Conservation (phyloP, 805 yeast genomes). For the Saccharomyces mikatae region DNA sequence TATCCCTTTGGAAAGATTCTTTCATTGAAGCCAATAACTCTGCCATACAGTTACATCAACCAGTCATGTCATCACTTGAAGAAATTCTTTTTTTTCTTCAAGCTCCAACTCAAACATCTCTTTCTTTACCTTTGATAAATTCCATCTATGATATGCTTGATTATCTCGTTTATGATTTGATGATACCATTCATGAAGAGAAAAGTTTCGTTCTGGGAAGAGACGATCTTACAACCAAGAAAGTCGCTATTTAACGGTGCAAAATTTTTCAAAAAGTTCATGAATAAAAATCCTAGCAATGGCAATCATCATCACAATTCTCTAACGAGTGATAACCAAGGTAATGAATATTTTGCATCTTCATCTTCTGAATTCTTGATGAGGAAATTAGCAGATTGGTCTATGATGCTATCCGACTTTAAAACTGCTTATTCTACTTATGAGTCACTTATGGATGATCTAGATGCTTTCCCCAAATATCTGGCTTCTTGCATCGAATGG, state of each 20-base stretch:
- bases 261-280: conserved; percentile 42
- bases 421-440: conserved; percentile 73
- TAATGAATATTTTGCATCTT: conserved; percentile 52
- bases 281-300: conserved; percentile 10
- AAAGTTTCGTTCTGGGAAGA: conserved; percentile 83
- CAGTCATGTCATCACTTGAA: conserved; percentile 22
- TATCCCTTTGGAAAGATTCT: conserved; percentile 23
- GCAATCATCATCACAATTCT: conserved; percentile 14
- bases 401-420: conserved; percentile 82
- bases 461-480: conserved; percentile 38
- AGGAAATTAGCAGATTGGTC: conserved; percentile 89
- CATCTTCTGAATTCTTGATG: conserved; percentile 62
- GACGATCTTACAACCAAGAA: conserved; percentile 64
- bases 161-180: conserved; percentile 16
- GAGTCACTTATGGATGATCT: conserved; percentile 76
- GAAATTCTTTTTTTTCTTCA: conserved; percentile 16
- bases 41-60: conserved; percentile 22
- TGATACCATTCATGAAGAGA: conserved; percentile 76
- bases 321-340: conserved; percentile 38
- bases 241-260: conserved; percentile 64
- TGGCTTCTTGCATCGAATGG: conserved; percentile 83
- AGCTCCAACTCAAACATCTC: conserved; percentile 3
- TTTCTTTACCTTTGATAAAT: conserved; percentile 18
- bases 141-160: conserved; percentile 22
- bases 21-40: conserved; percentile 3